Percentiles rank a stretch among this genome's conserved stretches.
Evolutionary conservation across 257 asterid species (phyloP).

Genomic region (Solanum clarkiae): DNA sequence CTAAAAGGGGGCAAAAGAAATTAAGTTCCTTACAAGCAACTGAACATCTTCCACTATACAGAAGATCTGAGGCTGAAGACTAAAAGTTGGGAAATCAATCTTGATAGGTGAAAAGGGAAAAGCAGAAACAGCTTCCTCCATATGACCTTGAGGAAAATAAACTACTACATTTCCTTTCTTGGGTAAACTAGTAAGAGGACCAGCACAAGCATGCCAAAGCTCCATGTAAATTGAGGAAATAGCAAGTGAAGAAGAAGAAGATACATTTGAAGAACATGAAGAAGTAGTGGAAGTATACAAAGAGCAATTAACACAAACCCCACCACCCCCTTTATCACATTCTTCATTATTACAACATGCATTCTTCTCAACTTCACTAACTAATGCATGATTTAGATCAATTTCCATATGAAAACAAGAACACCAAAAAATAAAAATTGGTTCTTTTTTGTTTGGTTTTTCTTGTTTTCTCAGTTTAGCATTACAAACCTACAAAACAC

Average conservation of each 20-base stretch:
- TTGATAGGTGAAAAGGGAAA: slow-evolving; percentile 66
- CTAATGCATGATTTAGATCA: slow-evolving; percentile 71
- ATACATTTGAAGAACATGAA: slow-evolving; percentile 57
- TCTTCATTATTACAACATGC: slow-evolving; percentile 53
- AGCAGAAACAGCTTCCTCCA: slow-evolving; percentile 66
- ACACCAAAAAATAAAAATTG: background rate
- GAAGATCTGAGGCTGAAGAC: slow-evolving; percentile 85
- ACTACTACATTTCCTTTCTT: slow-evolving; percentile 78
- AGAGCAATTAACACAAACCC: slow-evolving; percentile 28
- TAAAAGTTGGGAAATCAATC: slow-evolving; percentile 60
- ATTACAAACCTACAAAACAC: background rate
- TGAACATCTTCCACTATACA: slow-evolving; percentile 76
- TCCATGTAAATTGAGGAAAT: slow-evolving; percentile 55
- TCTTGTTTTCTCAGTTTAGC: background rate
- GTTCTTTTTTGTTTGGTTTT: background rate
- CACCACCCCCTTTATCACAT: slow-evolving; percentile 42
- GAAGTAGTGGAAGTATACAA: slow-evolving; percentile 43
- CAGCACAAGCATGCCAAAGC: slow-evolving; percentile 99
- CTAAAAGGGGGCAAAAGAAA: background rate
- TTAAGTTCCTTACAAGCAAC: slow-evolving; percentile 51
- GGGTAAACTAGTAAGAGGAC: slow-evolving; percentile 83
- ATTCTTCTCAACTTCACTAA: slow-evolving; percentile 50
- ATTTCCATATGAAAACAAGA: slow-evolving; percentile 49
- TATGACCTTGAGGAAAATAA: slow-evolving; percentile 94
- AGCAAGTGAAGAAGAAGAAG: slow-evolving; percentile 22